Percentiles rank a stretch among this genome's conserved stretches.
Conservation (phyloP, 805 yeast genomes). For the Hanseniaspora taiwanica region DNA sequence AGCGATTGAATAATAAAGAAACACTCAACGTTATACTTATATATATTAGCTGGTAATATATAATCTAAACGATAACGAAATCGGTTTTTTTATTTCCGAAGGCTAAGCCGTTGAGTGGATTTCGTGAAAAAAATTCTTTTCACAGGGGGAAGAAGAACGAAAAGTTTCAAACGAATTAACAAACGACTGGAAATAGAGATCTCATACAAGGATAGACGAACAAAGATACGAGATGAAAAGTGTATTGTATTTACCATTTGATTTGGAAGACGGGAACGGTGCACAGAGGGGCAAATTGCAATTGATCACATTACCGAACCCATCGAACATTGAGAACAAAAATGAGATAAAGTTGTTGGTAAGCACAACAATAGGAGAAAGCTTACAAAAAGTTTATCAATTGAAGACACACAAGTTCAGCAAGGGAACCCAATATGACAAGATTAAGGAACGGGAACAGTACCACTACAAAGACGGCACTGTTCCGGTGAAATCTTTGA, state of each 20-base stretch:
- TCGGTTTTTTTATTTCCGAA: too few relatives aligned
- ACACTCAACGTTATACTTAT: background rate
- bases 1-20: background rate
- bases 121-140: too few relatives aligned
- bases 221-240: conserved; percentile 1
- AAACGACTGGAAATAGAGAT: too few relatives aligned
- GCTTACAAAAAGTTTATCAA: conserved; percentile 9
- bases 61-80: background rate
- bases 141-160: too few relatives aligned
- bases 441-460: conserved; percentile 13
- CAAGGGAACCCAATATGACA: conserved; percentile 12
- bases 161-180: too few relatives aligned
- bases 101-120: too few relatives aligned
- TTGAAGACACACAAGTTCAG: conserved; percentile 15
- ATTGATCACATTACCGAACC: conserved; percentile 17
- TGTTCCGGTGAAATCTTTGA: conserved; percentile 15
- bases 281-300: background rate
- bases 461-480: conserved; percentile 12
- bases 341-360: conserved; percentile 9
- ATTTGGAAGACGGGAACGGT: background rate
- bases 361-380: background rate
- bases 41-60: background rate
- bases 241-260: background rate
- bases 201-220: too few relatives aligned
- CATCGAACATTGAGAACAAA: conserved; percentile 16